Evolutionary conservation across 768 basidiomycete species (phyloP), one percentile per base, ranked within the genome.

Genomic region (Termitomyces sp.): DNA sequence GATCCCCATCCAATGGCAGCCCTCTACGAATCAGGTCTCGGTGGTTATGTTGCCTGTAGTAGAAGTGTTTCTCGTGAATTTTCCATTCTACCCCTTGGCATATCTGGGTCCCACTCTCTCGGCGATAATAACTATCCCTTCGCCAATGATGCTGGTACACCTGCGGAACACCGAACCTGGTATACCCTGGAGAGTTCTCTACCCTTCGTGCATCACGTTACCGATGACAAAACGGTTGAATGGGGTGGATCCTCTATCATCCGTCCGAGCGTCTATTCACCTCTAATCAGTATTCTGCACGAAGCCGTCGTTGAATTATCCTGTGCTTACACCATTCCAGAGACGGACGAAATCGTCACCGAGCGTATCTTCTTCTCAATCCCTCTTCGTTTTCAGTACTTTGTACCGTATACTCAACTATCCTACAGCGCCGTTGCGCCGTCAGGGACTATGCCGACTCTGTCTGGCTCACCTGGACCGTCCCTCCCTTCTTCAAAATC

Each of bases 281-380:
- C 90, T 4, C 77, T 89, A 42, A 79, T 83, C 63, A 75, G 63
- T 23, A 81, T 89, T 17, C 60, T 65, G 7, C 89, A 91, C 66
- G 72, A 81, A 45, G 62, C 85, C 54, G 68, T 70, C 29, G 68
- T 90, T 37, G 74, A 75, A n/a, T 61, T 91, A 59, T 76, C 71
- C 42, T 85, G 79, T 69, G 72, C 79, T 19, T 90, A 89, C 65
- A 77, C 79, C 51, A 35, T 77, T 44, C 72, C 75, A 5, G 75
- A 73, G 27, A 71, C 72, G 12, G 67, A 61, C 6, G 65, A 70
- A 38, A 62, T 60, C 19, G 73, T 70, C 6, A 62, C 56, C 42
- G 71, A 78, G 59, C 62, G 71, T 40, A 64, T 81, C 42, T 68
- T 62, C 12, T 82, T 82, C 65, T 65, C 70, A 17, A 67, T 88